Evolutionary conservation across 2,329 filamentous ascomycete genomes (phyloP), one percentile per base, ranked within the genome.

Genomic region (Plenodomus biglobosus): DNA sequence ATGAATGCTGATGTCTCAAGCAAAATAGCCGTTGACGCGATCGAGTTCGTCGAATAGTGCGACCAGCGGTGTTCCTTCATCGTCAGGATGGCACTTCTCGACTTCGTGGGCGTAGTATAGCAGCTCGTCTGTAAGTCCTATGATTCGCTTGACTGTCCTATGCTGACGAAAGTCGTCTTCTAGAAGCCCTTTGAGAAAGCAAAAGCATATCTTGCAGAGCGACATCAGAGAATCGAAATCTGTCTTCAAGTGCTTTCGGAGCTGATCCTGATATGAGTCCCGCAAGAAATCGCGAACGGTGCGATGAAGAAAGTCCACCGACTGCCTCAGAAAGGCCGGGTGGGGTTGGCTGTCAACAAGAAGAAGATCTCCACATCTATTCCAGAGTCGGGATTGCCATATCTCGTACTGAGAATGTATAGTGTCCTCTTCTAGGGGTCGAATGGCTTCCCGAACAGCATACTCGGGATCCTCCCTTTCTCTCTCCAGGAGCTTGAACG

Each of bases 311-410:
- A 43, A 61, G 24, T 50, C 58, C 24, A 44, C 51, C 1, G 32
- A 47, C 19, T 40, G 32, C 22, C 43, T 46, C 11, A 53, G n/a
- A 35, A 49, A 52, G 2, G 38, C 3, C 3, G 54, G 46, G 36
- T 57, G 46, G n/a, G 43, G 34, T 17, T 38, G 8, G 16, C 38
- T 21, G 19, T 53, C 48, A 3, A 61, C 48, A 15, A 56, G 41
- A 2, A 62, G 48, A 2, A 62, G 48, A 16, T 62, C 59, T 5
- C 54, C 42, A n/a, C 58, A 60, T 37, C 60, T 44, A 37, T 54
- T 58, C 3, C 38, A 50, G 8, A 59, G 34, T 11, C 44, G 50
- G 16, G 38, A 44, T 32, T 46, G 49, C 46, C 32, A 52, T 3
- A n/a, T 27, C 0, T 16, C 21, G 19, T 46, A 52, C 22, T 48